Evolutionary conservation across 108 stramenopile species (phyloP), one percentile per base, ranked within the genome.

Genomic region (Discostella stelligeroides): DNA sequence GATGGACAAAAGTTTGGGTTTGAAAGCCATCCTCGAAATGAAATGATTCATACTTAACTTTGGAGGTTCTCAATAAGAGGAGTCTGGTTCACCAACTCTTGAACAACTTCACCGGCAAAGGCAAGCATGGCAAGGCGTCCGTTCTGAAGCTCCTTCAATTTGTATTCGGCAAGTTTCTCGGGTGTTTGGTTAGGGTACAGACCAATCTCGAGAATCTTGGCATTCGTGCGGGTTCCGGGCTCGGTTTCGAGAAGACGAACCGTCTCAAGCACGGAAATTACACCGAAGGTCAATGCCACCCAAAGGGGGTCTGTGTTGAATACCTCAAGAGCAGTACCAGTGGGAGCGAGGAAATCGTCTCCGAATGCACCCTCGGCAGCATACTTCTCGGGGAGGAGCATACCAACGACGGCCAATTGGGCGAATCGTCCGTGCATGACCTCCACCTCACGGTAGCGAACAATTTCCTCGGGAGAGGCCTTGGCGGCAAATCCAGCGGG

Each of bases 361-460:
- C 82, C 82, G 69, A 75, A 83, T 25, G 67, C 62, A 12, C 82
- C 82, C 29, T 79, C 73, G 34, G 78, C 78, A 39, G 82, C 82
- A 51, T 66, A 76, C 55, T 69, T 76, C 67, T 76, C 75, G 37
- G 75, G 75, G 62, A 76, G 34, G 11, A 23, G 62, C 66, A 45
- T 63, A 37, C 55, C 55, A 30, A 56, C 20, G 15, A 40, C 46
- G 43, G 69, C 75, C 6, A 76, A 45, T 70, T 76, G 80, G 72
- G 82, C 81, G 18, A 84, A 84, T 69, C 91, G 87, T 73, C 91
- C 91, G 68, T 92, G 91, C 20, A 84, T 85, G 18, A 88, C 64
- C 60, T 92, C 91, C n/a, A 92, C 92, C 74, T 95, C 94, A 55
- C 90, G 89, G 87, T 85, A 95, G 72, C 88, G 85, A 75, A 86